Base-by-base conservation (phyloP, 2,329 filamentous ascomycete genomes). In the Cephalotrichum gorgonifer region DNA sequence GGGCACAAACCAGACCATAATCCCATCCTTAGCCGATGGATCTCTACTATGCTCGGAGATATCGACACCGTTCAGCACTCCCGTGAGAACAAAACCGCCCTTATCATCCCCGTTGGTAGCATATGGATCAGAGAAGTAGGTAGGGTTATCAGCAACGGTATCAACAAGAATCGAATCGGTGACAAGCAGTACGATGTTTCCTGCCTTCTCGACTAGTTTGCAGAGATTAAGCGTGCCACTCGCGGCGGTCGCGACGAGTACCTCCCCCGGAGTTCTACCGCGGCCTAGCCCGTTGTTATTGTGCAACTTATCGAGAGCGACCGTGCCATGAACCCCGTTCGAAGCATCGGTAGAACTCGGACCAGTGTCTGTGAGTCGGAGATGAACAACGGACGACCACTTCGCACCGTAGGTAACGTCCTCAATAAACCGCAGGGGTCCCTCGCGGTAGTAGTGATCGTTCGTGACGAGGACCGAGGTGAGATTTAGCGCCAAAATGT, bases 271-370 rank as follows among this genome's bases (percentile, higher is more conserved):
- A 0, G 64, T 60, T 12, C 58, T 57, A 1, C 75, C 76, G 48
- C 72, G 76, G 0, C 70, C 74, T 0, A 83, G 57, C 1, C 79
- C 79, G 49, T 83, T 83, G 54, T 72, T 73, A 54, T 74, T 79
- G 51, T 74, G 69, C 8, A 81, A 54, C 1, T 63, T 64, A 0
- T 59, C 54, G 3, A 75, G 54, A 0, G 70, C 75, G 0, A 77
- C 59, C 0, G 61, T 61, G 0, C 68, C 74, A 8, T 64, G 58
- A 17, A 78, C 58, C 2, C 64, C 68, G 0, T 62, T 54, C 0
- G 58, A 54, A 0, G 65, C 58, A 7, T 65, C 55, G 0, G 49
- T 52, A 2, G 49, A 51, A n/a, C n/a, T n/a, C n/a, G n/a, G n/a
- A 6, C 53, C 44, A 0, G 48, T 47, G n/a, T 50, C 48, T 1